Conservation (phyloP, 495 filamentous ascomycete genomes). For the Hapsidospora chrysogenum region DNA sequence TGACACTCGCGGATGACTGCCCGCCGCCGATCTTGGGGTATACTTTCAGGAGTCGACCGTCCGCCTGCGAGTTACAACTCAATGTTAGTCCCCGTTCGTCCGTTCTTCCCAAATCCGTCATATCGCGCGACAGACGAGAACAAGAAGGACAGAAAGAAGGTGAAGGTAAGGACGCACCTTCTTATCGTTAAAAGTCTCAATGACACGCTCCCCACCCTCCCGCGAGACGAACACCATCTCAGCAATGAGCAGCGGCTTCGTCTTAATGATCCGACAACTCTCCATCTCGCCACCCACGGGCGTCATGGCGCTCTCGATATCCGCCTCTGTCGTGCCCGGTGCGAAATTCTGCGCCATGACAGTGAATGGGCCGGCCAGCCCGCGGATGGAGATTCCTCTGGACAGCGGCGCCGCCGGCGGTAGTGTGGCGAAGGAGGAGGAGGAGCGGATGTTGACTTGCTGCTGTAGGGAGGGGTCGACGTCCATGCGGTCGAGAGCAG, state of each 20-base stretch:
- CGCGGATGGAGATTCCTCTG: conserved; percentile 69
- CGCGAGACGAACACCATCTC: conserved; percentile 72
- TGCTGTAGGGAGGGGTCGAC: conserved; percentile 9
- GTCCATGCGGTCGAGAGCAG: conserved; percentile 3
- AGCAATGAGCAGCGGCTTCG: conserved; percentile 62
- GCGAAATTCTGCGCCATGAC: conserved; percentile 84
- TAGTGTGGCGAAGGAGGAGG: conserved; percentile 10
- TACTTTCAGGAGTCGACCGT: conserved; percentile 67
- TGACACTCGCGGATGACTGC: conserved; percentile 7
- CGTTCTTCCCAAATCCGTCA: conserved; percentile 2
- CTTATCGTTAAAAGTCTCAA: conserved; percentile 75
- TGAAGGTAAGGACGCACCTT: conserved; percentile 35
- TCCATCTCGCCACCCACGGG: conserved; percentile 52
- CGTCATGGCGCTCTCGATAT: conserved; percentile 77
- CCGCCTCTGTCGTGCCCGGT: conserved; percentile 79
- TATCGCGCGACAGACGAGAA: neutral
- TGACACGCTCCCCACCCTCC: conserved; percentile 60
- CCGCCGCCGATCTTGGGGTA: conserved; percentile 43
- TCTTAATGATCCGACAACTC: conserved; percentile 53
- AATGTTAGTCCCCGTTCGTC: conserved; percentile 1
- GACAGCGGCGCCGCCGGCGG: conserved; percentile 13
- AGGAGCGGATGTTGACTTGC: conserved; percentile 10
- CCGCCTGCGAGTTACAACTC: conserved; percentile 38
- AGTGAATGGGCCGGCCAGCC: conserved; percentile 63
- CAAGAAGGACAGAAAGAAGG: neutral